phyloP scores from a whole-genome alignment of 169 alveolate species.

The Plasmodium vivax region DNA sequence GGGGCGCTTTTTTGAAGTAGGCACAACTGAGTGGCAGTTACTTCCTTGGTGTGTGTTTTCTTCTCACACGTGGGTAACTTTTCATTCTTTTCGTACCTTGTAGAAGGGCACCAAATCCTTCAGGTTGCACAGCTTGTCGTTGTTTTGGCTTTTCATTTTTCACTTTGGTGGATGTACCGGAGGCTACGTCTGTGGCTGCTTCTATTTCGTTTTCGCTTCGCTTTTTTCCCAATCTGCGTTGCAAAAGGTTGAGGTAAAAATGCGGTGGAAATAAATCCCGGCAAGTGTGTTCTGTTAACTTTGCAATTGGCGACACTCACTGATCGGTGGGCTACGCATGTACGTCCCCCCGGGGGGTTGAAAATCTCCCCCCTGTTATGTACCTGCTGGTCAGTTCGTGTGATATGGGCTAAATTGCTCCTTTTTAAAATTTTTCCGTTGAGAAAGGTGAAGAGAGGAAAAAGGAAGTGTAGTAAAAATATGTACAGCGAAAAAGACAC shows the following conservation, averaged over 20 bases:
- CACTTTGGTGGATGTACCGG: neutral
- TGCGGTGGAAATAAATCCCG: neutral
- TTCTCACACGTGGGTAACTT: neutral
- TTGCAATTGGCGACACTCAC: neutral
- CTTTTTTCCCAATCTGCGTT: neutral
- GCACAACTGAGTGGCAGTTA: neutral
- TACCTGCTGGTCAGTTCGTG: neutral
- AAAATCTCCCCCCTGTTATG: neutral
- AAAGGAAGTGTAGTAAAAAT: neutral
- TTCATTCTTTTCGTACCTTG: slow-evolving; percentile 6
- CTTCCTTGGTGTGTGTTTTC: neutral
- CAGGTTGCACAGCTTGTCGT: slow-evolving; percentile 36
- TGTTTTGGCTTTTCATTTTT: slow-evolving; percentile 59
- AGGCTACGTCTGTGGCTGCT: neutral
- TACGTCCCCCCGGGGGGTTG: neutral
- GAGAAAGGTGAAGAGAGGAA: neutral
- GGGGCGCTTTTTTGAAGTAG: neutral
- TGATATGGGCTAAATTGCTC: neutral
- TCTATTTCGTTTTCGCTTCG: neutral
- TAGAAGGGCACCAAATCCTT: slow-evolving; percentile 68
- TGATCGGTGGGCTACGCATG: neutral
- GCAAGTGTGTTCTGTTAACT: neutral
- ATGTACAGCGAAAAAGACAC: neutral
- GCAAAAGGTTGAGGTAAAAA: neutral
- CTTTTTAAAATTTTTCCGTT: neutral